phyloP scores from a whole-genome alignment of 306 rosid genomes.

The Lagenaria siceraria region DNA sequence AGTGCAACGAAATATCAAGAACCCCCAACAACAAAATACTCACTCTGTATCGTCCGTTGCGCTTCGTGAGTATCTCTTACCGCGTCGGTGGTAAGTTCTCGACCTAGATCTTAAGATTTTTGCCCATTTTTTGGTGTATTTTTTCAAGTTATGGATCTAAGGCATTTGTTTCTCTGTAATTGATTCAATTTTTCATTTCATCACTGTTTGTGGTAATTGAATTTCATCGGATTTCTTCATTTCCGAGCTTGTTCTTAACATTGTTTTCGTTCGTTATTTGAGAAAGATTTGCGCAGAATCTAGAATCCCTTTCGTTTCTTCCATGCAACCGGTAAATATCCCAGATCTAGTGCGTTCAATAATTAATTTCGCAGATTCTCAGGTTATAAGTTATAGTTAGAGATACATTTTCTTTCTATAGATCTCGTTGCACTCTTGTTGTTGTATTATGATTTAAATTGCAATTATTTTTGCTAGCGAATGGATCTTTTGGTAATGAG shows the following conservation, averaged over 20 bases:
- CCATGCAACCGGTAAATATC: not conserved
- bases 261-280: not conserved
- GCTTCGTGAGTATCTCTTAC: not conserved
- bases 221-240: not conserved
- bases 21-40: not conserved
- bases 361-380: not conserved
- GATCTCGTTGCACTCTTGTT: not conserved
- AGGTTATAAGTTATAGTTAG: not conserved
- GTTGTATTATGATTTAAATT: not conserved
- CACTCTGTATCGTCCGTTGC: not conserved
- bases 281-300: not conserved
- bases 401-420: not conserved
- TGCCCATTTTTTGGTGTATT: not conserved
- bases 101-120: not conserved
- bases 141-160: not conserved
- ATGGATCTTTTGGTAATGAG: not conserved
- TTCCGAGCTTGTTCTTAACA: not conserved
- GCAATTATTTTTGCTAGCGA: not conserved
- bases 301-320: not conserved
- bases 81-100: not conserved
- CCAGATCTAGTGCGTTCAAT: not conserved
- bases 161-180: not conserved
- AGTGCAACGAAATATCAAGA: not conserved
- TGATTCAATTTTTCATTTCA: not conserved
- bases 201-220: not conserved